These are phyloP conservation scores for Claviceps arundinis DNA, from an alignment of 2,329 filamentous ascomycete species.

Conservation along the genomic window DNA sequence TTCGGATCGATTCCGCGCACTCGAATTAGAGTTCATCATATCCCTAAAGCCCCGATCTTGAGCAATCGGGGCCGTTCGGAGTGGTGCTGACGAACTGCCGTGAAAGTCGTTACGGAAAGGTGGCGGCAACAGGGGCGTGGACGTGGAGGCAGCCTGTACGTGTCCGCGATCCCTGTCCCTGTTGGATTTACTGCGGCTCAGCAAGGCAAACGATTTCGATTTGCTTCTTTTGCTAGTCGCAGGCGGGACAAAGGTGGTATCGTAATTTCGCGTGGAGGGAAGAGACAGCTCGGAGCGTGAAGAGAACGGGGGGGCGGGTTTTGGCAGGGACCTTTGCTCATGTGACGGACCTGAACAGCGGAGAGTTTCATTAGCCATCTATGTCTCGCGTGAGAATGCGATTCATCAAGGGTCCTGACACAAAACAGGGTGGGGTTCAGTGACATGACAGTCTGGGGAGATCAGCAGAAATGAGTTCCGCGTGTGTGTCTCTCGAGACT, in stretches of 20 bases:
- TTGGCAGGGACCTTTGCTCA: constrained; percentile 22
- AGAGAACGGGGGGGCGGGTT: constrained; percentile 26
- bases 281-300: constrained; percentile 41
- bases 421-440: background rate
- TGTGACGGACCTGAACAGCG: constrained; percentile 13
- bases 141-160: constrained; percentile 21
- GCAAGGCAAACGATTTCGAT: constrained; percentile 39
- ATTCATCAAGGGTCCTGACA: background rate
- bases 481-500: background rate
- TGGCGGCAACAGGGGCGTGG: constrained; percentile 9
- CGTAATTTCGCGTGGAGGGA: constrained; percentile 34
- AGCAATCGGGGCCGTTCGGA: constrained; percentile 50
- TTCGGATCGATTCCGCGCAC: constrained; percentile 56
- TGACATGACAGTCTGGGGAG: background rate
- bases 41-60: constrained; percentile 56
- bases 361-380: background rate
- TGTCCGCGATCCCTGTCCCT: constrained; percentile 35
- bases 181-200: constrained; percentile 38
- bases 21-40: constrained; percentile 52
- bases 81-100: constrained; percentile 18
- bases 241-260: constrained; percentile 21
- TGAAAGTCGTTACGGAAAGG: constrained; percentile 15
- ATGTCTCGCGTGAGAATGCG: background rate
- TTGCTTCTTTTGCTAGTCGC: constrained; percentile 33
- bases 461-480: background rate